A percentile compares a stretch with the other conserved stretches of the same genome.
Conservation (phyloP, 352 stramenopile species). For the Thalassiosira livingstoniorum region DNA sequence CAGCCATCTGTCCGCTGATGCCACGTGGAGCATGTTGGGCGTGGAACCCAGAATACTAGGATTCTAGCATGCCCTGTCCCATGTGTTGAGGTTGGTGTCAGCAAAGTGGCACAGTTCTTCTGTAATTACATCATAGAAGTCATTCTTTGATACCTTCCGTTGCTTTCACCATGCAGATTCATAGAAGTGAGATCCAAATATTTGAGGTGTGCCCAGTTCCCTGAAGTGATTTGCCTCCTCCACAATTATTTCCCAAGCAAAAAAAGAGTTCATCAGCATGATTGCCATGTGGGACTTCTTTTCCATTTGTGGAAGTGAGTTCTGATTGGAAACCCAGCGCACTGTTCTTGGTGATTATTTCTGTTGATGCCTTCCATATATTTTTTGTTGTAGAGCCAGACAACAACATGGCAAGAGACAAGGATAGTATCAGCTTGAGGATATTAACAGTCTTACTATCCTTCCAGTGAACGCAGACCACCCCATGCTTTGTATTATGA, state of each 20-base stretch:
- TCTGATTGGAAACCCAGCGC: background rate
- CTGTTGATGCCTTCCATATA: background rate
- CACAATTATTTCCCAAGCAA: background rate
- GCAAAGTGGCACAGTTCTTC: no score
- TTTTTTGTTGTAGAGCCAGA: background rate
- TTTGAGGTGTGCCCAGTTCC: no score
- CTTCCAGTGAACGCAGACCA: background rate
- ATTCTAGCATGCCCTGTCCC: no score
- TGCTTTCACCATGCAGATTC: no score
- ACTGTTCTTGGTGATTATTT: background rate
- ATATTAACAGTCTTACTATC: constrained; percentile 12
- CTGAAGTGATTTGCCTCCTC: no score
- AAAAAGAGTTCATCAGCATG: background rate
- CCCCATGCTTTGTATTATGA: background rate
- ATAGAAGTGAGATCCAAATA: no score
- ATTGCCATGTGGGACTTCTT: background rate
- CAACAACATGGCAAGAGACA: background rate
- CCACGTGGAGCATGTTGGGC: no score
- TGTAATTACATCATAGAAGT: no score
- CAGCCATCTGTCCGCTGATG: no score
- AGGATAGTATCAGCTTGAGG: background rate
- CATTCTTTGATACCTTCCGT: no score
- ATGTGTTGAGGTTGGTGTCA: no score
- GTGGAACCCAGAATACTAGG: no score
- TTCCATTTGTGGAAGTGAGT: background rate